Conservation (phyloP, 164 flowering plant genomes). For the Paratinospora sagittata region DNA sequence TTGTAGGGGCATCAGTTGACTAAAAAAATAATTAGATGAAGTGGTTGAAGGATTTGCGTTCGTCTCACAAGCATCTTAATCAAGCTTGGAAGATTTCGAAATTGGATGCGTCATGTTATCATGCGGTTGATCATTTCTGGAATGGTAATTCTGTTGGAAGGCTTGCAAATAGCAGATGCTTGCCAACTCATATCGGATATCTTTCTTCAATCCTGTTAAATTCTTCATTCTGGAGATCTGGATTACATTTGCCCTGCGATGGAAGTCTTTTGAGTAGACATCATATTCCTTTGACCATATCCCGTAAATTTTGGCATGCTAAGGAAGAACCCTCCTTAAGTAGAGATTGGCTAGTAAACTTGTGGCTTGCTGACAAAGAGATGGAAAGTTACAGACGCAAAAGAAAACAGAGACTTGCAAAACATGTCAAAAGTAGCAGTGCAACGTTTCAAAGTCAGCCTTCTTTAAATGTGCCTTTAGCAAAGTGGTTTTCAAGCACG, state of each 20-base stretch:
- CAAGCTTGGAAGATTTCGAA: neutral
- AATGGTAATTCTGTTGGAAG: neutral
- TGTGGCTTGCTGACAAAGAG: conserved; percentile 58
- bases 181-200: neutral
- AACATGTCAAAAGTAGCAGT: conserved; percentile 11
- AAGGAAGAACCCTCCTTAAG: conserved; percentile 31
- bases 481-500: conserved; percentile 26
- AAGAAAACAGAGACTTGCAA: conserved; percentile 23
- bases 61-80: neutral
- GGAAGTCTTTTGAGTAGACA: conserved; percentile 15
- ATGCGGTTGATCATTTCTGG: neutral
- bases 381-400: conserved; percentile 18
- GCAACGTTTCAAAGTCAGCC: conserved; percentile 11
- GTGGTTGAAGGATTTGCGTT: neutral
- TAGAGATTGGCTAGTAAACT: conserved; percentile 58
- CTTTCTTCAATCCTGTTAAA: neutral
- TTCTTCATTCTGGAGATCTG: conserved; percentile 1
- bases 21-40: neutral
- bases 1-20: too few species aligned
- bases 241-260: neutral
- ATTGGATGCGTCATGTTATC: neutral
- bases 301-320: conserved; percentile 22
- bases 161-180: neutral
- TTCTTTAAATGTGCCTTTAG: conserved; percentile 18
- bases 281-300: conserved; percentile 5